These are phyloP conservation scores for Catharanthus roseus DNA, from an alignment of 257 asterid genomes.

Conservation along the genomic window DNA sequence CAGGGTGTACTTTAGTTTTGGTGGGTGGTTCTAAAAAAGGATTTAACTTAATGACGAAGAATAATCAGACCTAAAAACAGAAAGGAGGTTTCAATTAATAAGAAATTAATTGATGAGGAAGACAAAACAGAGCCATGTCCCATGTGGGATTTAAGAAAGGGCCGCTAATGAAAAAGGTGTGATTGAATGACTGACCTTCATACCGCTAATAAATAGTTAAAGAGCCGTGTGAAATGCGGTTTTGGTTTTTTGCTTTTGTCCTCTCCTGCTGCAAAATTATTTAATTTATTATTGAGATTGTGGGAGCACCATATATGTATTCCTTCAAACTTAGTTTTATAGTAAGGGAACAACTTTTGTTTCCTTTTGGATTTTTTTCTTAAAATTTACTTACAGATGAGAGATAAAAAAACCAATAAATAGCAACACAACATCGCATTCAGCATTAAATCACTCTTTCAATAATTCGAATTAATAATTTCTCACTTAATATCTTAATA, in stretches of 20 bases:
- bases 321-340: neutral
- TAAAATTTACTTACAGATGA: no score
- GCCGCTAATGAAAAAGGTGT: no score
- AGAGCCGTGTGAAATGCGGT: slow-evolving; percentile 13
- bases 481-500: no score
- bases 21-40: slow-evolving; percentile 28
- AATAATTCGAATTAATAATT: no score
- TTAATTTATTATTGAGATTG: neutral
- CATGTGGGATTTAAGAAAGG: no score
- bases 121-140: no score
- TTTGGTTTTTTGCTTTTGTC: slow-evolving; percentile 18
- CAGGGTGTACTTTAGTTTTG: slow-evolving; percentile 26
- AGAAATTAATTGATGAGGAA: neutral
- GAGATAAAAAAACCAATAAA: no score
- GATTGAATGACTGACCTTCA: no score
- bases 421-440: no score
- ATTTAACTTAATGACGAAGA: slow-evolving; percentile 63
- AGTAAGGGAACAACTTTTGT: no score
- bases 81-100: slow-evolving; percentile 20
- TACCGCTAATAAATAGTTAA: neutral
- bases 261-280: neutral
- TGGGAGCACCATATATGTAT: neutral
- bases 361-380: no score
- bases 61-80: slow-evolving; percentile 28
- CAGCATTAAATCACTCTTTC: no score